Percentiles rank a stretch among this genome's conserved stretches.
Conservation (phyloP, 129 eudicot species). For the Daucus carota region DNA sequence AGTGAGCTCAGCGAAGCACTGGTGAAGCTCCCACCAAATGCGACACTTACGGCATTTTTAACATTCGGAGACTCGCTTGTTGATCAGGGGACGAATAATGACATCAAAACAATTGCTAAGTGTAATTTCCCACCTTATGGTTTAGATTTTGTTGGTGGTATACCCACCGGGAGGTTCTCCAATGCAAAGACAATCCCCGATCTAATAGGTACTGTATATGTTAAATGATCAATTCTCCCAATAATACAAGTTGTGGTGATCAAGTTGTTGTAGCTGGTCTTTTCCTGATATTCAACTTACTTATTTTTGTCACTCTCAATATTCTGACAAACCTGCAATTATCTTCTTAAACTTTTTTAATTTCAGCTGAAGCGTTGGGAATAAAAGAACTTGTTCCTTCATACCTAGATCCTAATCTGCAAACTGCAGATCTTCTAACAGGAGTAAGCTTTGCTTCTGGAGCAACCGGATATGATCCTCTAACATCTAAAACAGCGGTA, state of each 20-base stretch:
- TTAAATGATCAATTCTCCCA: no score
- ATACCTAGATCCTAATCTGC: slow-evolving; percentile 45
- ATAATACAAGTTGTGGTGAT: no score
- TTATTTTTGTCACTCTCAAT: no score
- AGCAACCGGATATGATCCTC: slow-evolving; percentile 72
- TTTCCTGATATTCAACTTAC: no score
- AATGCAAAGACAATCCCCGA: slow-evolving; percentile 9
- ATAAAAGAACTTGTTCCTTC: slow-evolving; percentile 61
- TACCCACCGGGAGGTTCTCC: slow-evolving; percentile 21
- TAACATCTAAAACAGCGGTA: slow-evolving; percentile 51
- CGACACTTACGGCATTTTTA: slow-evolving; percentile 13
- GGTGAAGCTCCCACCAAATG: slow-evolving; percentile 12
- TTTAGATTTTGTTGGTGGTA: slow-evolving; percentile 10
- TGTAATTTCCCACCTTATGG: slow-evolving; percentile 27
- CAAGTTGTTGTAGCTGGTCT: no score
- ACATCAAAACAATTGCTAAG: background rate
- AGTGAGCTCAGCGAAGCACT: background rate
- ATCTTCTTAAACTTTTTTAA: no score
- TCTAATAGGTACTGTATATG: background rate
- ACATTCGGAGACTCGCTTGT: slow-evolving; percentile 22
- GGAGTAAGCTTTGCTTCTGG: slow-evolving; percentile 96
- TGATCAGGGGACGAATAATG: slow-evolving; percentile 20
- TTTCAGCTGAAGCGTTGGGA: slow-evolving; percentile 56
- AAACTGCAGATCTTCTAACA: slow-evolving; percentile 37
- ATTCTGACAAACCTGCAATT: background rate